Evolutionary conservation across 2,329 filamentous ascomycete species (phyloP).

Genomic region (Aulographum hederae): DNA sequence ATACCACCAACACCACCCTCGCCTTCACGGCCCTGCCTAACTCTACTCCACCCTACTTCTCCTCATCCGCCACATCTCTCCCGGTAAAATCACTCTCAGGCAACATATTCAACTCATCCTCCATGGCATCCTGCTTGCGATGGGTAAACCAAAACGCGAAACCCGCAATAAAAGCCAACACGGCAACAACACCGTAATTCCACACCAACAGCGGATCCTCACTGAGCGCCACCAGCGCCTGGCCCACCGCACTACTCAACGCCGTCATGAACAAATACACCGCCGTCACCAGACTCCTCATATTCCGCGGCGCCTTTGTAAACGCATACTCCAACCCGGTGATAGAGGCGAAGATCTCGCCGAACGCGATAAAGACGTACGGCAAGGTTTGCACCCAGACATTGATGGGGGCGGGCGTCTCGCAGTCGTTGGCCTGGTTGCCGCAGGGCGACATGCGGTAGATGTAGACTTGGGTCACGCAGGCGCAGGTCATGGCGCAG

Average conservation of each 20-base stretch:
- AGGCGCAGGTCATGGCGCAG: conserved; percentile 29
- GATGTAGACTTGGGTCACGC: conserved; percentile 37
- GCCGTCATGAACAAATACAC: conserved; percentile 55
- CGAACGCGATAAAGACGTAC: conserved; percentile 35
- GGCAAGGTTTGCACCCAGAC: conserved; percentile 36
- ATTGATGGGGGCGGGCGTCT: conserved; percentile 37
- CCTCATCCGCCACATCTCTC: too few relatives aligned
- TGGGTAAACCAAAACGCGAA: conserved; percentile 51
- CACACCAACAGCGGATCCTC: conserved; percentile 49
- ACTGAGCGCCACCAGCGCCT: conserved; percentile 44
- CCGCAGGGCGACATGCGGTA: conserved; percentile 47
- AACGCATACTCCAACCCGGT: conserved; percentile 59
- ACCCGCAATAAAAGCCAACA: conserved; percentile 44
- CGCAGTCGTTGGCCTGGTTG: conserved; percentile 33
- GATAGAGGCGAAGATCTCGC: conserved; percentile 38
- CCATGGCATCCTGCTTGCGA: conserved; percentile 43
- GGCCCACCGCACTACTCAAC: conserved; percentile 50
- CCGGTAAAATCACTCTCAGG: too few relatives aligned
- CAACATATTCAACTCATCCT: conserved; percentile 51
- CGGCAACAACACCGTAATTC: conserved; percentile 50
- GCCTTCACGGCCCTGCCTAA: too few relatives aligned
- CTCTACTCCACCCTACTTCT: too few relatives aligned
- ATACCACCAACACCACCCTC: too few relatives aligned
- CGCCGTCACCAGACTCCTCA: conserved; percentile 56
- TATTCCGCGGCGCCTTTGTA: conserved; percentile 61